Percentiles rank a stretch among this genome's conserved stretches.
These are phyloP conservation scores for Leccinum broughii DNA, from an alignment of 768 basidiomycete genomes.

Conservation along the genomic window DNA sequence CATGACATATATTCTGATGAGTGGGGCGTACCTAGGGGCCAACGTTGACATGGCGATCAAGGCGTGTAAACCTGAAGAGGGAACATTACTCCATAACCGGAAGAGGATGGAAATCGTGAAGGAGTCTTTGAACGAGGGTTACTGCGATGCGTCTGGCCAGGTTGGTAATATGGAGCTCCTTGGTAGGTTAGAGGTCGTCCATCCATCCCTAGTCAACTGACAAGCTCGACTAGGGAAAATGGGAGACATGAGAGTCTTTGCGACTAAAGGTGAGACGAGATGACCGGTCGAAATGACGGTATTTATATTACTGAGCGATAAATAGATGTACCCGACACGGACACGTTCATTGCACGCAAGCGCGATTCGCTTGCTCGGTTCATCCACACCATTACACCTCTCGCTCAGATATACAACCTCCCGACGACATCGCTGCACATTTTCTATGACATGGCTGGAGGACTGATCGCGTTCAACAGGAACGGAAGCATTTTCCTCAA, in stretches of 20 bases:
- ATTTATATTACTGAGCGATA: constrained; percentile 4
- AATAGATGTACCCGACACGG: constrained; percentile 57
- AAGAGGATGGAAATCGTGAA: constrained; percentile 70
- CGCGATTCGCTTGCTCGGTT: constrained; percentile 68
- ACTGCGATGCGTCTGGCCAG: constrained; percentile 75
- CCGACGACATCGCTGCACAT: constrained; percentile 76
- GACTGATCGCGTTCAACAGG: constrained; percentile 91
- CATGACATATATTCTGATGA: background rate
- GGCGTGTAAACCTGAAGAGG: constrained; percentile 70
- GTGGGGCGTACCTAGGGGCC: constrained; percentile 34
- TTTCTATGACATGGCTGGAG: constrained; percentile 81
- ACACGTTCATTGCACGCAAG: constrained; percentile 52
- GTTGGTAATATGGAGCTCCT: constrained; percentile 58
- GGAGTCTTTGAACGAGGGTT: constrained; percentile 77
- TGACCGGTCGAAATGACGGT: background rate
- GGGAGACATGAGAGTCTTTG: constrained; percentile 60
- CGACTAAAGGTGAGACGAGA: constrained; percentile 52
- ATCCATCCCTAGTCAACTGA: constrained; percentile 1
- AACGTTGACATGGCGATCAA: constrained; percentile 73
- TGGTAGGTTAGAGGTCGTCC: constrained; percentile 42
- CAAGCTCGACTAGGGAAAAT: constrained; percentile 49
- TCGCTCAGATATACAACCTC: constrained; percentile 72
- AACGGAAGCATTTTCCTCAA: constrained; percentile 88
- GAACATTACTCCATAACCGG: constrained; percentile 59
- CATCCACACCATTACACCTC: constrained; percentile 62